Conservation (phyloP, 768 basidiomycete genomes). For the Boletus huronensis region DNA sequence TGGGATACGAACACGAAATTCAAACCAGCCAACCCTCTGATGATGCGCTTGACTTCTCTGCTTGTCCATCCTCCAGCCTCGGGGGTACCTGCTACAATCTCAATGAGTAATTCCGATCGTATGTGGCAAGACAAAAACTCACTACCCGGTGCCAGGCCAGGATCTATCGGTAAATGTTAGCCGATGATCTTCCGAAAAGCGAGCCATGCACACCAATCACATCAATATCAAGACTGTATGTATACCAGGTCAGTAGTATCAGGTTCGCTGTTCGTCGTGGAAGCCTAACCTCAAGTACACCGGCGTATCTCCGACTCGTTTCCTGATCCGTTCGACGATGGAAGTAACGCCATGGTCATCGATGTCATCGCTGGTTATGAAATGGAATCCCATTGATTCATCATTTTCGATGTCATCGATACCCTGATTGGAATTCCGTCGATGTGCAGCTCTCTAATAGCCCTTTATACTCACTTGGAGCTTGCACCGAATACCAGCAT, state of each 20-base stretch:
- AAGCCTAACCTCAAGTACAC: constrained; percentile 62
- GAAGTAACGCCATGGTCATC: constrained; percentile 73
- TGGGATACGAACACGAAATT: constrained; percentile 61
- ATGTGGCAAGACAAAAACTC: constrained; percentile 25
- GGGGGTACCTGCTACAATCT: constrained; percentile 66
- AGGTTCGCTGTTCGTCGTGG: not conserved
- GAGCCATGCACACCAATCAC: constrained; percentile 53
- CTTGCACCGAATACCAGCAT: constrained; percentile 84
- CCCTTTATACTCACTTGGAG: constrained; percentile 43
- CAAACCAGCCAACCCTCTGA: constrained; percentile 73
- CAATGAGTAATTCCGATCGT: not conserved
- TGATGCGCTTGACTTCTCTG: constrained; percentile 75
- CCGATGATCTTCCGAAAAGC: not conserved
- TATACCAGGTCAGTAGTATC: not conserved
- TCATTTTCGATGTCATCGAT: constrained; percentile 54
- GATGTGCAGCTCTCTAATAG: too few species aligned
- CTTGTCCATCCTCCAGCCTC: constrained; percentile 85
- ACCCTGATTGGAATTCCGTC: constrained; percentile 13
- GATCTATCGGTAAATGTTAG: constrained; percentile 44
- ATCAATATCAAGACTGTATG: constrained; percentile 74
- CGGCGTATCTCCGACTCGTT: constrained; percentile 67
- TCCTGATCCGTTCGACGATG: constrained; percentile 67
- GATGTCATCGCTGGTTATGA: constrained; percentile 79
- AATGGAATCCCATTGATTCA: constrained; percentile 67
- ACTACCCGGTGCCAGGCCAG: constrained; percentile 78